Conservation (phyloP, 2,329 filamentous ascomycete genomes). For the Dactylellina drechsleri region DNA sequence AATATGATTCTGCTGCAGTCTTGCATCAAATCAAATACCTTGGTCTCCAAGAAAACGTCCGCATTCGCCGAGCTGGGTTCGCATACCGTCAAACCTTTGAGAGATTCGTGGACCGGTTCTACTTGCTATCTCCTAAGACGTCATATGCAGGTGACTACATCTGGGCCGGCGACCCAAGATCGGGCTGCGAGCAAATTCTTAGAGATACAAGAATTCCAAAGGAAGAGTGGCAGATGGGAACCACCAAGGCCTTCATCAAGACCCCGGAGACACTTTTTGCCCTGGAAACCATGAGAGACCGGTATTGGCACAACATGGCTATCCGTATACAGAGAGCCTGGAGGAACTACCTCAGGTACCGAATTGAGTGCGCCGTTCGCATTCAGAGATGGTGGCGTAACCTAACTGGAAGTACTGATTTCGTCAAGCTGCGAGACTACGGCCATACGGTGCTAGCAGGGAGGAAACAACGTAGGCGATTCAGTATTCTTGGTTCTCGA, state of each 20-base stretch:
- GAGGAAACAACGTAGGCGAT: conserved; percentile 82
- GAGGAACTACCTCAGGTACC: conserved; percentile 97
- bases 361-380: conserved; percentile 88
- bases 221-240: conserved; percentile 96
- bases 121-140: conserved; percentile 89
- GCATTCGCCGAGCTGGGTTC: conserved; percentile 96
- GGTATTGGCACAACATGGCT: conserved; percentile 82
- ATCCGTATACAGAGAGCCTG: conserved; percentile 96
- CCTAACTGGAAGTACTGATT: conserved; percentile 88
- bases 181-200: conserved; percentile 94
- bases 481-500: conserved; percentile 84
- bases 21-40: conserved; percentile 95
- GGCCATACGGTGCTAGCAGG: conserved; percentile 83
- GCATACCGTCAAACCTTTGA: conserved; percentile 99
- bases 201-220: conserved; percentile 74
- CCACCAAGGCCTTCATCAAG: conserved; percentile 99
- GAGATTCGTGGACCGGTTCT: conserved; percentile 95
- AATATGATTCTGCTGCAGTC: conserved; percentile 98
- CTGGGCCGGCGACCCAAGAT: conserved; percentile 73
- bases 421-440: conserved; percentile 85
- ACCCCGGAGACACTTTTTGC: conserved; percentile 96
- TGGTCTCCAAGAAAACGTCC: conserved; percentile 97
- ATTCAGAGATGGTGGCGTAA: conserved; percentile 93
- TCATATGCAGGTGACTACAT: conserved; percentile 75
- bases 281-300: conserved; percentile 94